Conservation (phyloP, 2,329 filamentous ascomycete genomes). For the Diaporthe caulivora region DNA sequence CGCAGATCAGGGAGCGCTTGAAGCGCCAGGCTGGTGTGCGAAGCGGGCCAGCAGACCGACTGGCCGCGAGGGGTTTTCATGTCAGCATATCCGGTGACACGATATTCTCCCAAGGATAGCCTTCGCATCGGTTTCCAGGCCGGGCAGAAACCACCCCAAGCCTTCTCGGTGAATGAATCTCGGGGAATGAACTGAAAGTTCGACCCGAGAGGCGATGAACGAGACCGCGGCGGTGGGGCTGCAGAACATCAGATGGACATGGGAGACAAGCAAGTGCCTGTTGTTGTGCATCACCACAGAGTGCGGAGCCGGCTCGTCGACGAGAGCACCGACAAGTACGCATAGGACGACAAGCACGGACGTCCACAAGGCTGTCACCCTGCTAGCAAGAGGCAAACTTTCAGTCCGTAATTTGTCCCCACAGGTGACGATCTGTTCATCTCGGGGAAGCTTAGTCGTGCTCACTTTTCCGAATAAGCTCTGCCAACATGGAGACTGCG, state of each 20-base stretch:
- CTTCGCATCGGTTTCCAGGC: slow-evolving; percentile 34
- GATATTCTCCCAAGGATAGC: slow-evolving; percentile 5
- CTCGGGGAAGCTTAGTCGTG: slow-evolving; percentile 30
- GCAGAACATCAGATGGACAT: slow-evolving; percentile 20
- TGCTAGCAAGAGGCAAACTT: slow-evolving; percentile 25
- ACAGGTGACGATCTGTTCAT: slow-evolving; percentile 32
- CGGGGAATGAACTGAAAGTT: slow-evolving; percentile 31
- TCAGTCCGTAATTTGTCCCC: slow-evolving; percentile 31
- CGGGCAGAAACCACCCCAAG: neutral
- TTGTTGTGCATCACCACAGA: slow-evolving; percentile 23
- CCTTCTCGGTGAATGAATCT: slow-evolving; percentile 23
- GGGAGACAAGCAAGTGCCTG: slow-evolving; percentile 27
- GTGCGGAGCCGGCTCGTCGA: slow-evolving; percentile 23
- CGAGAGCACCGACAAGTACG: neutral
- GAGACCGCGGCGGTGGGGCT: slow-evolving; percentile 18
- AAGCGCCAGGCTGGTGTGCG: slow-evolving; percentile 14
- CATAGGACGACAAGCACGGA: slow-evolving; percentile 8
- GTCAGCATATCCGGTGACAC: slow-evolving; percentile 14
- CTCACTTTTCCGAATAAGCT: slow-evolving; percentile 26
- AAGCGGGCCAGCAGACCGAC: slow-evolving; percentile 3
- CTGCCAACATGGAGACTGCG: slow-evolving; percentile 12
- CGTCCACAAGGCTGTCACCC: slow-evolving; percentile 6
- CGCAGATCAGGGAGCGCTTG: slow-evolving; percentile 13
- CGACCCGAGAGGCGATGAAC: slow-evolving; percentile 13
- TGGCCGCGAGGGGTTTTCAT: slow-evolving; percentile 11